Percentiles rank a stretch among this genome's conserved stretches.
Conservation (phyloP, 1,139 yeast species). For the Kluyveromyces sp. region DNA sequence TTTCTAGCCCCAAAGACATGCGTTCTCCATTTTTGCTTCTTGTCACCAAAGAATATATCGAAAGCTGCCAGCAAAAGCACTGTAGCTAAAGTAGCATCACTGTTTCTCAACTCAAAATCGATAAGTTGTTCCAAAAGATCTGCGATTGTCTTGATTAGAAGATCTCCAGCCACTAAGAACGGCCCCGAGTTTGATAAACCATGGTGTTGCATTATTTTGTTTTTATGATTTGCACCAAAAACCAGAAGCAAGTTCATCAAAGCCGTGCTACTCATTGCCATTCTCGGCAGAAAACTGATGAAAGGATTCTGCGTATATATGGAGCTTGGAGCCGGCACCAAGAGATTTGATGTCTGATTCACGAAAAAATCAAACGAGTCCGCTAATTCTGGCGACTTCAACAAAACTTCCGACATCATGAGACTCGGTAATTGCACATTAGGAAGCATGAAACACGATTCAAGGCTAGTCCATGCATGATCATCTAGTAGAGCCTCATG, state of each 20-base stretch:
- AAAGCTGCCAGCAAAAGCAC: conserved; percentile 57
- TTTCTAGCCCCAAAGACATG: conserved; percentile 67
- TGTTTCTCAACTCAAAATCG: conserved; percentile 46
- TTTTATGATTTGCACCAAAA: conserved; percentile 51
- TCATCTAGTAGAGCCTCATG: background rate
- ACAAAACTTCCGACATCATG: conserved; percentile 53
- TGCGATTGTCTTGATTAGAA: conserved; percentile 49
- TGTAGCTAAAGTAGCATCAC: conserved; percentile 63
- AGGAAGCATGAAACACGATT: background rate
- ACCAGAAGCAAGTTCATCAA: conserved; percentile 58
- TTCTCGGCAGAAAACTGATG: conserved; percentile 53
- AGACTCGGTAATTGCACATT: conserved; percentile 34
- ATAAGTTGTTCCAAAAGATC: conserved; percentile 49
- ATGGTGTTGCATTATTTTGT: conserved; percentile 23
- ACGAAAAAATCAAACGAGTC: conserved; percentile 60
- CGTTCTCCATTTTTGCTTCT: conserved; percentile 49
- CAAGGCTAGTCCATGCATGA: background rate
- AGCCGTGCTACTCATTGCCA: conserved; percentile 57
- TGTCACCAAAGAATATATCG: conserved; percentile 44
- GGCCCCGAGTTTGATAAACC: conserved; percentile 18
- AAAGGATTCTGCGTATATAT: conserved; percentile 62
- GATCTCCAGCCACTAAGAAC: conserved; percentile 35
- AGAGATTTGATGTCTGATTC: conserved; percentile 50
- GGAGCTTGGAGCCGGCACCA: conserved; percentile 63
- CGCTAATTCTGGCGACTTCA: conserved; percentile 50